Base-by-base conservation (phyloP, 768 basidiomycete genomes). In the Rhizopogon rudus region DNA sequence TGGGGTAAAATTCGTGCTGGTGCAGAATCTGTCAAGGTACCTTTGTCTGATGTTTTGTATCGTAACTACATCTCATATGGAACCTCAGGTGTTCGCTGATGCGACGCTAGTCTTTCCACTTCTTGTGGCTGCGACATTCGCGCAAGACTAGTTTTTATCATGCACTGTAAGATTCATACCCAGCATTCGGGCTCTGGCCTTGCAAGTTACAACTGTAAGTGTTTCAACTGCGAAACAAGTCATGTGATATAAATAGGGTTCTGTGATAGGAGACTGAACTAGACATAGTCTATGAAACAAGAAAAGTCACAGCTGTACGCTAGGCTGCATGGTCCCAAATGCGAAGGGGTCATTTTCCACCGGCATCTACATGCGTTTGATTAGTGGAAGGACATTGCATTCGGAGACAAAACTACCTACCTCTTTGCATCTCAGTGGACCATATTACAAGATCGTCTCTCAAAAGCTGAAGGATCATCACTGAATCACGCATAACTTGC, bases 1-100 rank as follows among this genome's bases (percentile, higher is more conserved):
- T 99, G 97, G 97, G 97, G 97, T 1, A 99, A 99, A 76, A 98
- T 98, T 59, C 82, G 93, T 37, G 87, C 88, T 12, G 86, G 86
- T 8, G 78, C 91, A 5, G 87, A 92, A 67, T 78, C 90, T 7
- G 84, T 93, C 6, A 93, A 96, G 79, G 93, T 89, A 60, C 16
- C 51, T 29, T 9, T 16, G 42, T 14, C 28, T 10, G 44, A 42
- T 9, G 13, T 29, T 37, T n/a, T 22, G 44, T 55, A 40, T 28
- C 25, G 45, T 40, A 44, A 33, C 2, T 20, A 22, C 20, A 13
- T 7, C 57, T 63, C 51, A 64, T 46, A 16, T 6, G 42, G 37
- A 40, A 40, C 28, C 39, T 33, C 44, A 80, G 79, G 90, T 96
- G 6, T 96, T 84, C 63, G 94, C 95, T n/a, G 96, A 98, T 62